phyloP scores from a whole-genome alignment of 2,329 filamentous ascomycete species.

The Colletotrichum salicis region DNA sequence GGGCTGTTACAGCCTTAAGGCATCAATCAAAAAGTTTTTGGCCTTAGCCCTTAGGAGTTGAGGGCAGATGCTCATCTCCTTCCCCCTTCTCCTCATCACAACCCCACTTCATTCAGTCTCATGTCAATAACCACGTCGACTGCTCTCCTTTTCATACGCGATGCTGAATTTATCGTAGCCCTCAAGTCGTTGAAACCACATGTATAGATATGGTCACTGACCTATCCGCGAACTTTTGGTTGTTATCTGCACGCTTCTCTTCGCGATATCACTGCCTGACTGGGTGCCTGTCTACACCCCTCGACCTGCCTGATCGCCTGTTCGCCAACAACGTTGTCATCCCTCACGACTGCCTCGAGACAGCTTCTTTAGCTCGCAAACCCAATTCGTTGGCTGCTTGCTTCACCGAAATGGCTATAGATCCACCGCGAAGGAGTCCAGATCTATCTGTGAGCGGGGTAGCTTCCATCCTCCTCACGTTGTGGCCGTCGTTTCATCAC shows the following conservation, averaged over 20 bases:
- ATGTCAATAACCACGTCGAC: neutral
- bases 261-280: neutral
- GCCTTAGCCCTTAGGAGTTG: constrained; percentile 29
- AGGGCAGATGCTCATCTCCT: constrained; percentile 6
- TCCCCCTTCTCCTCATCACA: constrained; percentile 4
- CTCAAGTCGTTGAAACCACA: neutral
- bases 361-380: neutral
- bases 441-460: constrained; percentile 6
- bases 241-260: neutral
- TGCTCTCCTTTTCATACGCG: neutral
- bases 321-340: neutral
- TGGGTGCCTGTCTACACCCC: neutral
- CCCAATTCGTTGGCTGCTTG: neutral
- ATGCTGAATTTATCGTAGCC: neutral
- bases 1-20: constrained; percentile 4
- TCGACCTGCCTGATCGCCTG: neutral
- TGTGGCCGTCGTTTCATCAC: neutral
- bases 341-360: neutral
- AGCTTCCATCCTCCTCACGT: constrained; percentile 1
- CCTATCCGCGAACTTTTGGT: neutral
- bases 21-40: constrained; percentile 24
- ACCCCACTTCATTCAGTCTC: constrained; percentile 10
- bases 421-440: constrained; percentile 4
- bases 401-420: neutral
- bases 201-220: neutral